These are phyloP conservation scores for Calonectria multiphialidica DNA, from an alignment of 2,329 filamentous ascomycete species.

Conservation along the genomic window DNA sequence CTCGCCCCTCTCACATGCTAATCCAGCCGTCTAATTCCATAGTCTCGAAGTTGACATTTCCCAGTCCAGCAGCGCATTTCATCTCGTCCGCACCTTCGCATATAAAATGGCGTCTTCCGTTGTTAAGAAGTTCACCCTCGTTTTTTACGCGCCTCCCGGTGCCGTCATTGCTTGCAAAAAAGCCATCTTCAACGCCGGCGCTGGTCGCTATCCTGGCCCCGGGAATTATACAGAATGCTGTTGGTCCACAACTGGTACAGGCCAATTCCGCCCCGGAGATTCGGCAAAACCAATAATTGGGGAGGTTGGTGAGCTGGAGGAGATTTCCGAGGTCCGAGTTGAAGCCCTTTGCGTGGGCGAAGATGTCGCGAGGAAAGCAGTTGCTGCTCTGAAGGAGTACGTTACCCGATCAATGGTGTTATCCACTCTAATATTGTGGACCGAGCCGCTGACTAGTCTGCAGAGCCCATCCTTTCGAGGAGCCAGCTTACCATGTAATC, in stretches of 20 bases:
- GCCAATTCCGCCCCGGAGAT: conserved; percentile 74
- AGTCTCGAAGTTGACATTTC: background rate
- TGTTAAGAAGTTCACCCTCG: conserved; percentile 48
- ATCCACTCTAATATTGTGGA: background rate
- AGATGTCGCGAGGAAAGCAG: conserved; percentile 66
- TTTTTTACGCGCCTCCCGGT: conserved; percentile 62
- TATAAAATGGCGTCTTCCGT: conserved; percentile 2
- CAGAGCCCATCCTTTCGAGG: background rate
- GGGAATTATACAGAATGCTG: conserved; percentile 68
- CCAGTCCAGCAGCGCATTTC: background rate
- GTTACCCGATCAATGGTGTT: conserved; percentile 40
- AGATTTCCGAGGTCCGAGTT: conserved; percentile 69
- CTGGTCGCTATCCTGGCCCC: conserved; percentile 61
- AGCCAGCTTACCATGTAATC: background rate
- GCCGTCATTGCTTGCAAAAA: conserved; percentile 61
- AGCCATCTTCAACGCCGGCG: conserved; percentile 67
- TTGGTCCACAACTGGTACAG: conserved; percentile 64
- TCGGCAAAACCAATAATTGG: conserved; percentile 74
- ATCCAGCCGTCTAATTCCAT: background rate
- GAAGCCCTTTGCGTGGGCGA: conserved; percentile 73
- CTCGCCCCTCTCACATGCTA: background rate
- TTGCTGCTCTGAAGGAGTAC: conserved; percentile 74
- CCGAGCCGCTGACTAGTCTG: background rate
- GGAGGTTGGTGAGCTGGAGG: conserved; percentile 65
- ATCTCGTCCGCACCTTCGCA: background rate